Conservation (phyloP, 495 filamentous ascomycete species). For the Trichocladium antarcticum region DNA sequence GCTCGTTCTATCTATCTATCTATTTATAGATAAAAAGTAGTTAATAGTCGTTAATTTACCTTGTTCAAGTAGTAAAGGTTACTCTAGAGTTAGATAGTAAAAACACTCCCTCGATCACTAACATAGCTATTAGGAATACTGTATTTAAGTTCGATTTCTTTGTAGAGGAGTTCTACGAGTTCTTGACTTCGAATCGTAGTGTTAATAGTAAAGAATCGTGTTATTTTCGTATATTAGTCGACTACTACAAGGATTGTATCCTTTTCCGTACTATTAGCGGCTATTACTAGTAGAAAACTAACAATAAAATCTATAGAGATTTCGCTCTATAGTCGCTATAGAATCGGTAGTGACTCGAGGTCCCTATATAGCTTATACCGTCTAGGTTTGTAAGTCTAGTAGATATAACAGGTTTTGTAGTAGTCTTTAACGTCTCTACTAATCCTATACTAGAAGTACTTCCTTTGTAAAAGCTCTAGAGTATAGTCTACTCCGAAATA, state of each 20-base stretch:
- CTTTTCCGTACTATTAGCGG: neutral
- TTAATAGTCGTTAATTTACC: too few species aligned
- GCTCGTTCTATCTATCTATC: too few species aligned
- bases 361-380: neutral
- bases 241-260: neutral
- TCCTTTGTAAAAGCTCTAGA: neutral
- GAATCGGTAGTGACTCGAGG: neutral
- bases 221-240: neutral
- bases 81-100: too few species aligned
- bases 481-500: neutral
- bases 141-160: neutral
- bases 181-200: neutral
- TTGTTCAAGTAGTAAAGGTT: too few species aligned
- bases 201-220: neutral
- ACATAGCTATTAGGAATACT: neutral
- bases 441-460: neutral
- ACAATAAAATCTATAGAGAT: neutral
- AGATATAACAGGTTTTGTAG: neutral
- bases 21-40: too few species aligned
- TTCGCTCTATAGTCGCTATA: neutral
- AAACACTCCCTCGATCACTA: too few species aligned
- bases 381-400: neutral
- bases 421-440: neutral
- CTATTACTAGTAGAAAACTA: neutral
- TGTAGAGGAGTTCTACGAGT: neutral